Evolutionary conservation across 192 early-diverging fungal species (phyloP).

Genomic region (Pecoramyces ruminantium): DNA sequence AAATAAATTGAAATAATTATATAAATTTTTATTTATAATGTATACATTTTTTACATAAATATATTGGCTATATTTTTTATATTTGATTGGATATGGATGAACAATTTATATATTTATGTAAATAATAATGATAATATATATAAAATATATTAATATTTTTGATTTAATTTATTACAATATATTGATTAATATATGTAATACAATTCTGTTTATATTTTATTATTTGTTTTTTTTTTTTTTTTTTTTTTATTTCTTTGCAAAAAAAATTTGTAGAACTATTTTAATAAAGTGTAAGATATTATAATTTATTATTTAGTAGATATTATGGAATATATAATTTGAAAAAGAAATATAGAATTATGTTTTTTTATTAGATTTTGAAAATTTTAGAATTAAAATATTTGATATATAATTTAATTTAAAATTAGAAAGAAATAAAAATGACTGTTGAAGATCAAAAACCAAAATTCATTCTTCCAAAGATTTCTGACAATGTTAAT

Average conservation of each 20-base stretch:
- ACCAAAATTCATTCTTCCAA: slow-evolving; percentile 56
- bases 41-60: neutral
- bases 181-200: neutral
- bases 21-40: too few relatives aligned
- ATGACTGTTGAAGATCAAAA: slow-evolving; percentile 1
- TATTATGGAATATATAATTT: too few relatives aligned
- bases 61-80: neutral
- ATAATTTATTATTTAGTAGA: too few relatives aligned
- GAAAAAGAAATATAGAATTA: too few relatives aligned
- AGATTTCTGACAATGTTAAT: slow-evolving; percentile 58
- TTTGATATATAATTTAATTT: neutral
- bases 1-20: too few relatives aligned
- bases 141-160: neutral
- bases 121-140: too few relatives aligned
- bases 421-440: neutral
- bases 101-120: neutral
- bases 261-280: neutral
- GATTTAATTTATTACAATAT: slow-evolving; percentile 3
- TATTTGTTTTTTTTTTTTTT: neutral
- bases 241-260: neutral
- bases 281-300: neutral
- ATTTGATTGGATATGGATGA: neutral
- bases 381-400: neutral
- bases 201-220: neutral
- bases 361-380: too few relatives aligned